Evolutionary conservation across 352 stramenopile species (phyloP).

Genomic region (Halophytophthora polymorphica): DNA sequence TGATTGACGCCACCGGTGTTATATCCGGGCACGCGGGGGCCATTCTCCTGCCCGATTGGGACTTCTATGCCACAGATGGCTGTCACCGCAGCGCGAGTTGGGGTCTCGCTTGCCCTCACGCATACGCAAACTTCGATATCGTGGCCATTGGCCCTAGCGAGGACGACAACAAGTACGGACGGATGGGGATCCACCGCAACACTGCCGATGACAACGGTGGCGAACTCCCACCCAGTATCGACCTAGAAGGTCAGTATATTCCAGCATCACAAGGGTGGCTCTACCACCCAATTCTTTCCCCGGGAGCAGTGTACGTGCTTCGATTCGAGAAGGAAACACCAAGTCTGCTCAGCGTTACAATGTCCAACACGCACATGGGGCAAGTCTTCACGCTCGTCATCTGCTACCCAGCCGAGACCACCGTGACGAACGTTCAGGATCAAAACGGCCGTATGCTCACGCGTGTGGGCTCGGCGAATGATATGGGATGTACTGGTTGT

Average conservation of each 20-base stretch:
- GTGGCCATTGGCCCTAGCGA: conserved; percentile 18
- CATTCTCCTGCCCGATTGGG: conserved; percentile 30
- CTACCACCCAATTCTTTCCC: conserved; percentile 38
- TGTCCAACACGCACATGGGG: conserved; percentile 20
- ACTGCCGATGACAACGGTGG: conserved; percentile 10
- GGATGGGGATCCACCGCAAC: conserved; percentile 22
- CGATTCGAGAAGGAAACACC: conserved; percentile 27
- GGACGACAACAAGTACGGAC: conserved; percentile 19
- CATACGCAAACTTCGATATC: conserved; percentile 42
- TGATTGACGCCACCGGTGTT: conserved; percentile 22
- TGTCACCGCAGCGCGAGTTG: conserved; percentile 14
- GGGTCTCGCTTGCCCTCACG: conserved; percentile 32
- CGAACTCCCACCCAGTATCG: conserved; percentile 5
- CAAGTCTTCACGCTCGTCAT: conserved; percentile 23
- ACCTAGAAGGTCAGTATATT: conserved; percentile 33
- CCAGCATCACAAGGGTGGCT: conserved; percentile 30
- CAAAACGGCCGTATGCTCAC: conserved; percentile 6
- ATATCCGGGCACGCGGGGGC: conserved; percentile 19
- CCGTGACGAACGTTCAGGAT: conserved; percentile 16
- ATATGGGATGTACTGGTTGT: conserved; percentile 23
- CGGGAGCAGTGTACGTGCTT: conserved; percentile 26
- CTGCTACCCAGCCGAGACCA: conserved; percentile 22
- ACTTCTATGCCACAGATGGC: conserved; percentile 22
- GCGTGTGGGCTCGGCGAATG: conserved; percentile 2
- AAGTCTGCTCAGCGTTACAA: conserved; percentile 13